Evolutionary conservation across 2,329 filamentous ascomycete species (phyloP), one percentile per base, ranked within the genome.

Genomic region (Sordariomycetes sp.): DNA sequence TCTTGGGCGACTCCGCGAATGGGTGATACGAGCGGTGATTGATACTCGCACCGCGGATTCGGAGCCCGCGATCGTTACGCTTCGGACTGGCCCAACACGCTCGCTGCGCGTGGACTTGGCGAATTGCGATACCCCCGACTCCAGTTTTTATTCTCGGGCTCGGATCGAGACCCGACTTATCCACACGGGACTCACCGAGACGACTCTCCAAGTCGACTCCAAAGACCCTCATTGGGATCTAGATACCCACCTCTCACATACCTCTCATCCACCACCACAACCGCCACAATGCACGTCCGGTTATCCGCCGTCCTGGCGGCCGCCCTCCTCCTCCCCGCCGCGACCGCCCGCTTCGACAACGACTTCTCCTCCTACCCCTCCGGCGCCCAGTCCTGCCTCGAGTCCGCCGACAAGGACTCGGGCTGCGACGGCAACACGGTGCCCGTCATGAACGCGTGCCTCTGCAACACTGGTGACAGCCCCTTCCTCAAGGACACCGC

Each of bases 401-500:
- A 72, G 61, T 54, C 69, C 18, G 69, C 77, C 4, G 72, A 76
- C 34, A 64, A 69, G 53, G 35, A 60, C 22, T 74, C 72, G 18
- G 63, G 66, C 4, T 82, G 79, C 66, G 67, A 68, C 5, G 74
- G 74, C 20, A 64, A 65, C 22, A 72, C 71, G 0, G 69, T 71
- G 2, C 52, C 63, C 0, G 66, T 71, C 34, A 68, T 80, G 61
- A 81, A 82, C 62, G 57, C 64, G 2, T 82, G 79, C 57, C 70
- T 81, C 1, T 82, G 79, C 64, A 4, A 4, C 28, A 65, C 66
- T 61, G 79, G 81, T 61, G 34, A 24, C 59, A 68, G 70, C 35
- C 75, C 75, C 58, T 82, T 81, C 65, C 68, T 81, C 60, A 74
- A 72, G 22, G 70, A 71, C 37, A 64, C 76, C 2, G 79, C 79